Evolutionary conservation across 2,329 filamentous ascomycete genomes (phyloP).

Genomic region (Massarina eburnea): DNA sequence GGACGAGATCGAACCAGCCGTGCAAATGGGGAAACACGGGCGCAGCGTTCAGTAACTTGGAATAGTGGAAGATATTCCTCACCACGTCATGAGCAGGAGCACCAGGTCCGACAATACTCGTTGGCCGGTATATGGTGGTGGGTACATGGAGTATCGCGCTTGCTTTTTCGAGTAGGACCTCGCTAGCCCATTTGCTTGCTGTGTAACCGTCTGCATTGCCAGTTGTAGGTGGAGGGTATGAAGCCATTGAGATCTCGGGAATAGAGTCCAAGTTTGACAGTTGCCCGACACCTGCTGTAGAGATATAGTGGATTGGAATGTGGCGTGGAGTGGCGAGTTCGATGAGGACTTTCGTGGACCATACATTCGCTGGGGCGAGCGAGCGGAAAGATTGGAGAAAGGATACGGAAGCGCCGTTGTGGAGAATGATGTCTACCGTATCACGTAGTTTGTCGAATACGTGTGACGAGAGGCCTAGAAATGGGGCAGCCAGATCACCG

Average conservation of each 20-base stretch:
- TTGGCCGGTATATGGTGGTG: constrained; percentile 8
- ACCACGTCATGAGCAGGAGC: constrained; percentile 3
- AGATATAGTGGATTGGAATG: constrained; percentile 12
- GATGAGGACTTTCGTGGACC: constrained; percentile 4
- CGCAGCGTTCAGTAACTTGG: not conserved
- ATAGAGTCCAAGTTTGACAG: not conserved
- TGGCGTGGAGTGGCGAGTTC: not conserved
- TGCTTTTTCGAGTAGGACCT: constrained; percentile 38
- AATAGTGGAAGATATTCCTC: constrained; percentile 3
- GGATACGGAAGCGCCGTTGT: constrained; percentile 11
- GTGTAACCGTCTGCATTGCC: constrained; percentile 39
- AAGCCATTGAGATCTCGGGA: constrained; percentile 2
- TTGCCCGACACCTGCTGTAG: constrained; percentile 8
- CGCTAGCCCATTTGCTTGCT: constrained; percentile 45
- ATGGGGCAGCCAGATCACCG: constrained; percentile 3
- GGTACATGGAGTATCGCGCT: not conserved
- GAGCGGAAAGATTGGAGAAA: constrained; percentile 10
- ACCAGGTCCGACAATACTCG: constrained; percentile 5
- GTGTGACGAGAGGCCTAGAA: not conserved
- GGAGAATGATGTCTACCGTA: constrained; percentile 13
- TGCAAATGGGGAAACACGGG: not conserved
- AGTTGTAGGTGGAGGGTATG: constrained; percentile 23
- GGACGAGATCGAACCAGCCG: constrained; percentile 3
- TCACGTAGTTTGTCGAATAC: not conserved
- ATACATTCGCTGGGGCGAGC: constrained; percentile 6